Conservation (phyloP, 2,329 filamentous ascomycete genomes). For the Grosmannia serpens region DNA sequence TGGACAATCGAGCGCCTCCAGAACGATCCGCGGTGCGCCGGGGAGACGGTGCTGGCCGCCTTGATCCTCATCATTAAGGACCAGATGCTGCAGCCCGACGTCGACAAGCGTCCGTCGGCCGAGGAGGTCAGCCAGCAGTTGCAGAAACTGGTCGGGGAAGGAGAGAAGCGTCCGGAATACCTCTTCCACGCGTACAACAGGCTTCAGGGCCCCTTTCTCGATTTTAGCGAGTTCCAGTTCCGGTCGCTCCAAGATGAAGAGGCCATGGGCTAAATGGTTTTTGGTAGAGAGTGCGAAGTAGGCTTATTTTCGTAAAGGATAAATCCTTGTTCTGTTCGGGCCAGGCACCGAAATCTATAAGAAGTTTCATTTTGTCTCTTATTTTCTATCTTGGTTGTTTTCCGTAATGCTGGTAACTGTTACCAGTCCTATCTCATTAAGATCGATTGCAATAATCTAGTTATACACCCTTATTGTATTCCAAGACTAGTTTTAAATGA, state of each 20-base stretch:
- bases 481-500: too few species aligned
- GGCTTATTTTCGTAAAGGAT: too few species aligned
- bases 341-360: too few species aligned
- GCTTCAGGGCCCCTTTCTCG: neutral
- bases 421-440: too few species aligned
- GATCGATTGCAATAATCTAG: too few species aligned
- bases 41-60: neutral
- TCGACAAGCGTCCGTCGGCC: neutral
- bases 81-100: neutral
- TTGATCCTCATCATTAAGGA: neutral
- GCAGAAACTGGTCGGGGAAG: neutral
- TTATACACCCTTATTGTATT: too few species aligned
- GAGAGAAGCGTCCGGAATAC: neutral
- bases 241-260: neutral
- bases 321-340: too few species aligned
- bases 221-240: neutral
- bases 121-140: neutral
- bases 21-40: neutral
- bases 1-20: neutral
- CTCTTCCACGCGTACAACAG: neutral
- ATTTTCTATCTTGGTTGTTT: too few species aligned
- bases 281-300: too few species aligned
- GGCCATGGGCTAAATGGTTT: neutral
- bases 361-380: too few species aligned
- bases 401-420: too few species aligned